Conservation (phyloP, 2,329 filamentous ascomycete genomes). For the Leptoxyphium fumago region DNA sequence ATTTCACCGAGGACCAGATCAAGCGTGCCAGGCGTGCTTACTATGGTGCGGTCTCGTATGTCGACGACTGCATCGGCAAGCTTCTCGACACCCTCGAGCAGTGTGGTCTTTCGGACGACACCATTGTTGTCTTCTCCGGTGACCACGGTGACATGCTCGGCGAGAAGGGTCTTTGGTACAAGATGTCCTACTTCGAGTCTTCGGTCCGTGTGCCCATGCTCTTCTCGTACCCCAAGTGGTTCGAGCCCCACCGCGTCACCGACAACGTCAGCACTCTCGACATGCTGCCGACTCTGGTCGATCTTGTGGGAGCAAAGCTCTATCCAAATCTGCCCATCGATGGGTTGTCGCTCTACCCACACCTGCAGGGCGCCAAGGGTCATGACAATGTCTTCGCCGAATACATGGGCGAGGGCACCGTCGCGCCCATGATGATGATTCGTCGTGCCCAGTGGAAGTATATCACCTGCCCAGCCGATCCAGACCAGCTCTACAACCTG, state of each 20-base stretch:
- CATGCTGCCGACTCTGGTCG: slow-evolving; percentile 75
- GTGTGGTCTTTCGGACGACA: slow-evolving; percentile 68
- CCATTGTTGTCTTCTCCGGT: slow-evolving; percentile 81
- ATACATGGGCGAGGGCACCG: slow-evolving; percentile 86
- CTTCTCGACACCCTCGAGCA: slow-evolving; percentile 64
- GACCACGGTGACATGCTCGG: slow-evolving; percentile 96
- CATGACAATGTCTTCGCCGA: slow-evolving; percentile 86
- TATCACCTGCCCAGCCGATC: slow-evolving; percentile 69
- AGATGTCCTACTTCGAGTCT: slow-evolving; percentile 93
- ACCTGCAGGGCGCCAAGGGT: slow-evolving; percentile 50
- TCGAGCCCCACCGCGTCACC: slow-evolving; percentile 58
- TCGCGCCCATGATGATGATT: slow-evolving; percentile 89
- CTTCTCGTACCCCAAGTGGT: slow-evolving; percentile 64
- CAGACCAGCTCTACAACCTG: slow-evolving; percentile 73
- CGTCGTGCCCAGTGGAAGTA: slow-evolving; percentile 82
- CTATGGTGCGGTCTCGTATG: slow-evolving; percentile 85
- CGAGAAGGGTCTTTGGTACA: slow-evolving; percentile 86
- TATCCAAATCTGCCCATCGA: slow-evolving; percentile 67
- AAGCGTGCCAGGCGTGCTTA: slow-evolving; percentile 76
- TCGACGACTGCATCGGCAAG: slow-evolving; percentile 81
- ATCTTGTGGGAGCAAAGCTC: slow-evolving; percentile 59
- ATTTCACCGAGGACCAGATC: slow-evolving; percentile 75
- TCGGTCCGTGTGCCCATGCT: slow-evolving; percentile 81
- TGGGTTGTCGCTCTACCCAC: slow-evolving; percentile 66
- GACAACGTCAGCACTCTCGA: slow-evolving; percentile 87